These are phyloP conservation scores for Sclerotinia trifoliorum DNA, from an alignment of 2,329 filamentous ascomycete genomes.

Conservation along the genomic window DNA sequence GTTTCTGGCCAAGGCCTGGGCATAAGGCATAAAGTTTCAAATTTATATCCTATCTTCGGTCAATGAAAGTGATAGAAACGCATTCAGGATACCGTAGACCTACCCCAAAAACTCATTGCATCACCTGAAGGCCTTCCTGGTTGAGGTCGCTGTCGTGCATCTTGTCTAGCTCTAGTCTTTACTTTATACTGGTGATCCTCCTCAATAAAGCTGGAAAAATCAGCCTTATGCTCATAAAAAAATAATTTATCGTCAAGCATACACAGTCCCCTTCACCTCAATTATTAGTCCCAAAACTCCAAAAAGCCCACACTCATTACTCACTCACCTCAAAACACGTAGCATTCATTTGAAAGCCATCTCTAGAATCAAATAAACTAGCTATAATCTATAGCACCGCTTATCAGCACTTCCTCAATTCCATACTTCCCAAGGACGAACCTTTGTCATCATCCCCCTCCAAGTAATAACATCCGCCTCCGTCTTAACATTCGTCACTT, in stretches of 20 bases:
- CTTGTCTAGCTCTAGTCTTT: slow-evolving; percentile 59
- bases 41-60: slow-evolving; percentile 78
- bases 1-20: slow-evolving; percentile 72
- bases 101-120: slow-evolving; percentile 92
- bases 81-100: slow-evolving; percentile 17
- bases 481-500: slow-evolving; percentile 54
- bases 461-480: slow-evolving; percentile 85
- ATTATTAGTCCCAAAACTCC: slow-evolving; percentile 29
- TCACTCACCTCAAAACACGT: slow-evolving; percentile 76
- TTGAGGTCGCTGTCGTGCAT: slow-evolving; percentile 45
- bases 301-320: background rate
- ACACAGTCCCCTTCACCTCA: slow-evolving; percentile 54
- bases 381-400: slow-evolving; percentile 68
- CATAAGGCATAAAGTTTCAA: slow-evolving; percentile 81
- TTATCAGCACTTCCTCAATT: background rate
- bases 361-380: slow-evolving; percentile 75
- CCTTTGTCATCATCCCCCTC: slow-evolving; percentile 99
- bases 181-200: slow-evolving; percentile 78
- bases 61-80: slow-evolving; percentile 8
- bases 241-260: slow-evolving; percentile 26
- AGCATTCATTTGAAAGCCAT: slow-evolving; percentile 96
- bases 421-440: slow-evolving; percentile 40
- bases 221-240: slow-evolving; percentile 25
- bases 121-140: slow-evolving; percentile 64
- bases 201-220: slow-evolving; percentile 73